Percentiles rank a stretch among this genome's conserved stretches.
These are phyloP conservation scores for Nakaseomyces kungkrabaensis DNA, from an alignment of 1,139 yeast species.

Conservation along the genomic window DNA sequence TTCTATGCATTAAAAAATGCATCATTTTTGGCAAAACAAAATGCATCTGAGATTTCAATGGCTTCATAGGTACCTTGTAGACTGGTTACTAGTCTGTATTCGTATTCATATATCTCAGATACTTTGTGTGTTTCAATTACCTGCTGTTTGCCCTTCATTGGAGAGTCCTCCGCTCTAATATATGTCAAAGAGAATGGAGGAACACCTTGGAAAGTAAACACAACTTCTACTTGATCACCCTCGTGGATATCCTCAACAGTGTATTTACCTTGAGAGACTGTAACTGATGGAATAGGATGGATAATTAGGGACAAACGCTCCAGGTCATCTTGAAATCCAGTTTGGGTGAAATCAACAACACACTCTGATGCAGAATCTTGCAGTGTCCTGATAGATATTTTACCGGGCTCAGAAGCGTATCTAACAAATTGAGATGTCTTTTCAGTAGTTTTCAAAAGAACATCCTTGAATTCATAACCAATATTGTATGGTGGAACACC, in stretches of 20 bases:
- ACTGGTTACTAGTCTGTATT: constrained; percentile 64
- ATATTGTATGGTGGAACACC: constrained; percentile 78
- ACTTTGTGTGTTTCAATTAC: constrained; percentile 73
- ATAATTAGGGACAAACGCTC: constrained; percentile 44
- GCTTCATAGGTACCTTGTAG: constrained; percentile 94
- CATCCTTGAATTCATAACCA: constrained; percentile 61
- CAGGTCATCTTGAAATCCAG: constrained; percentile 30
- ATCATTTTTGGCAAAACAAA: constrained; percentile 45
- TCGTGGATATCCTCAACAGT: constrained; percentile 79
- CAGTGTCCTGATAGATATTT: constrained; percentile 53
- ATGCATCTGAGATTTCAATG: constrained; percentile 71
- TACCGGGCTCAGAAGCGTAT: constrained; percentile 75
- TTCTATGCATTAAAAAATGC: constrained; percentile 22
- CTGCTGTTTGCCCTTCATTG: constrained; percentile 33
- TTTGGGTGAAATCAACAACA: constrained; percentile 44
- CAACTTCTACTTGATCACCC: constrained; percentile 73
- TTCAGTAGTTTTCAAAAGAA: constrained; percentile 50
- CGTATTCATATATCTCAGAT: constrained; percentile 55
- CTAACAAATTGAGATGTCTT: constrained; percentile 49
- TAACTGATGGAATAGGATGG: constrained; percentile 87
- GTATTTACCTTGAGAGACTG: constrained; percentile 66
- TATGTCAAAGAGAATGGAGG: constrained; percentile 59
- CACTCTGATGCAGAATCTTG: constrained; percentile 75
- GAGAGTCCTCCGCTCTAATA: constrained; percentile 40
- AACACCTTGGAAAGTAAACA: constrained; percentile 55